phyloP scores from a whole-genome alignment of 129 eudicot species.

The Escallonia rubra region DNA sequence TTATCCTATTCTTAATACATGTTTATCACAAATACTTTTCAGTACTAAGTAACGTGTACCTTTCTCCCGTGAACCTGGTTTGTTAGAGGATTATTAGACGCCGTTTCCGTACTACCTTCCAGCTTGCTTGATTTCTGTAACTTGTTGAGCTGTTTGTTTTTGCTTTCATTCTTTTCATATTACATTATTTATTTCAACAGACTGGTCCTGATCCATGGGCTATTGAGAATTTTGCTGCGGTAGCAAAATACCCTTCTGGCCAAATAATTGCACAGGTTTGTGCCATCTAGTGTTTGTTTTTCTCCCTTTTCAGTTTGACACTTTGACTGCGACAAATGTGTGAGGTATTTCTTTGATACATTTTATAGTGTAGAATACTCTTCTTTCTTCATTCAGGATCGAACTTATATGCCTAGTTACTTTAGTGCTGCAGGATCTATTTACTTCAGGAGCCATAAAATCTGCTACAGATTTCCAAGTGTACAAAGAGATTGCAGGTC shows the following conservation, averaged over 20 bases:
- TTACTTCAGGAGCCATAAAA: constrained; percentile 77
- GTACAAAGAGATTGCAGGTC: constrained; percentile 86
- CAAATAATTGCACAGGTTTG: constrained; percentile 82
- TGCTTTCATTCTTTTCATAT: not conserved
- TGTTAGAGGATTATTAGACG: not conserved
- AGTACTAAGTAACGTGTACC: constrained; percentile 25
- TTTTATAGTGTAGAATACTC: not conserved
- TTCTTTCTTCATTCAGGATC: not conserved
- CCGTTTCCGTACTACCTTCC: not conserved
- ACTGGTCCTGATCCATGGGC: constrained; percentile 97
- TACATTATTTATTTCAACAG: constrained; percentile 32
- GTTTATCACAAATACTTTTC: constrained; percentile 33
- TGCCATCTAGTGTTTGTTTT: constrained; percentile 3
- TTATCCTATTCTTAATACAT: constrained; percentile 34
- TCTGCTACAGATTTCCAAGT: constrained; percentile 99
- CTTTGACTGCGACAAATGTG: not conserved
- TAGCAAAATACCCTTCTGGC: constrained; percentile 88
- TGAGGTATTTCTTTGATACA: not conserved
- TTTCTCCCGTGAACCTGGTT: constrained; percentile 21
- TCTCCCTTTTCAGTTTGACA: not conserved
- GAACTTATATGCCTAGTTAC: constrained; percentile 17
- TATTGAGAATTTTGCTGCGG: constrained; percentile 81
- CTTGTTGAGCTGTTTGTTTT: not conserved
- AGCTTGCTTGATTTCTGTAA: not conserved
- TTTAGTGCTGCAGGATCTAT: constrained; percentile 84